These are phyloP conservation scores for Cardamine chenopodiifolia DNA, from an alignment of 345 rosid species.

Conservation along the genomic window DNA sequence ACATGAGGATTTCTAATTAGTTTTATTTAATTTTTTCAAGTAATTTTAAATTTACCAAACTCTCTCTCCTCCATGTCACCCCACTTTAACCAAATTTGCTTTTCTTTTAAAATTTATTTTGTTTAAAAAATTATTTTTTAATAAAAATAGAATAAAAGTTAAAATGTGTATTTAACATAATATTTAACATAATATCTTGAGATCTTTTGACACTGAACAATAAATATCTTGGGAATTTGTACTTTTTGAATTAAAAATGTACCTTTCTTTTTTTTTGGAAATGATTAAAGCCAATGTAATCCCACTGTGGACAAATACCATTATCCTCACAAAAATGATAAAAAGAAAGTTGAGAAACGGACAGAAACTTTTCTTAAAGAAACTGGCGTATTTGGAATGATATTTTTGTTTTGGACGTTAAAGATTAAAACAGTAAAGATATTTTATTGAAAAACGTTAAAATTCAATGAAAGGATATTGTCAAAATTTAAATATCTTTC, in stretches of 20 bases:
- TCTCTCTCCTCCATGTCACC: too few relatives aligned
- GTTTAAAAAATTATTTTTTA: too few relatives aligned
- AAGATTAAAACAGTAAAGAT: background rate
- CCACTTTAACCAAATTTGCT: too few relatives aligned
- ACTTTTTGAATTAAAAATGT: background rate
- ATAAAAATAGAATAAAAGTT: too few relatives aligned
- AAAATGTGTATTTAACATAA: too few relatives aligned
- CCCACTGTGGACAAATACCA: slow-evolving; percentile 2
- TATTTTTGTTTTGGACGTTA: background rate
- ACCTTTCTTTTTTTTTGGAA: background rate
- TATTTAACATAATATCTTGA: too few relatives aligned
- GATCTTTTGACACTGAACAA: background rate
- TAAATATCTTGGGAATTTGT: slow-evolving; percentile 10
- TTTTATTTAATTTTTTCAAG: too few relatives aligned
- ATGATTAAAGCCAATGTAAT: background rate
- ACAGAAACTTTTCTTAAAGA: background rate
- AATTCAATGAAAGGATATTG: background rate
- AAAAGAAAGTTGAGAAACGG: background rate
- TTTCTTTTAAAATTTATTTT: too few relatives aligned
- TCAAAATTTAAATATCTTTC: background rate
- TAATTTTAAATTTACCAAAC: too few relatives aligned
- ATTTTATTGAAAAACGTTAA: background rate
- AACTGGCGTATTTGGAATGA: background rate
- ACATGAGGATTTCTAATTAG: too few relatives aligned
- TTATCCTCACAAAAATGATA: background rate